Evolutionary conservation across 768 basidiomycete species (phyloP), one percentile per base, ranked within the genome.

Genomic region (Imleria badia): DNA sequence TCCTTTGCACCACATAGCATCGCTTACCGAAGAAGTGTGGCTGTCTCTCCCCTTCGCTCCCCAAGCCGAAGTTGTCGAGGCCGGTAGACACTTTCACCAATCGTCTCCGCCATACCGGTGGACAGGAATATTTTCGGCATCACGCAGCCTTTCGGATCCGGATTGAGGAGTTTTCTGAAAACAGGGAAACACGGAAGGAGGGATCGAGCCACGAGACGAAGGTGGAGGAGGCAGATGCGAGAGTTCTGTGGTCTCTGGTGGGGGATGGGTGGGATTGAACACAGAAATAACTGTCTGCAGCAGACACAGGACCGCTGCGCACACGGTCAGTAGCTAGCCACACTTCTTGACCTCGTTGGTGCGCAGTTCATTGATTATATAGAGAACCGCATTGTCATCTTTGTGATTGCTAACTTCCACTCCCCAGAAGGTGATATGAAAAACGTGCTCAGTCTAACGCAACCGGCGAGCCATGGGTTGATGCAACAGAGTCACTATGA

Each of bases 391-490:
- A 43, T 77, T 69, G 15, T 90, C 85, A 48, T 98, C 95, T 61
- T 85, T 89, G 10, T 86, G 80, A 60, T 81, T 91, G 62, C 92
- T 94, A 99, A 75, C 66, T 91, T 91, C 97, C 96, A 98, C 75
- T 99, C 97, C 6, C 96, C 92, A 1, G 93, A 91, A 0, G 88
- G 86, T 1, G 96, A 93, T 48, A 97, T 83, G 66, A 97, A 98
- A 54, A 98, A 82, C 1, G 91, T 85, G 53, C 81, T 79, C n/a
- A 81, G 69, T 54, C 83, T 76, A 52, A 95, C 66, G 60, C 86
- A 89, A 20, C 93, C 94, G 62, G n/a, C n/a, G n/a, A n/a, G n/a
- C n/a, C n/a, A n/a, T 97, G 94, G 1, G 91, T 90, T 3, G 91
- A 91, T 23, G 81, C 72, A 49, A 83, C 87, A 9, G 90, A 80